Evolutionary conservation across 208 protist species (phyloP).

Genomic region (Acanthamoeba culbertsoni): DNA sequence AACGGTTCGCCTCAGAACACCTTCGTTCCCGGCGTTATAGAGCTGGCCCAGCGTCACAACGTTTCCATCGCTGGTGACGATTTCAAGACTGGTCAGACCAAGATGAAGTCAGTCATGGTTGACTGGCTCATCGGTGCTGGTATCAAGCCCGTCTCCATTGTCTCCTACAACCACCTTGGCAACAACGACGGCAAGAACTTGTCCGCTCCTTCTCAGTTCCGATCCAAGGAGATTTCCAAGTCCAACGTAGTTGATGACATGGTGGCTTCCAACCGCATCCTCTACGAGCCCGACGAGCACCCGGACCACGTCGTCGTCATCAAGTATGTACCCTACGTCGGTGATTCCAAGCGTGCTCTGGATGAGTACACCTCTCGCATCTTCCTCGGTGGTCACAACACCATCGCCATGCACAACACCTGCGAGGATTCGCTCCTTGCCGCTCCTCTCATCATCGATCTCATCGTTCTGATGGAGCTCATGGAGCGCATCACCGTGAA

Average conservation of each 20-base stretch:
- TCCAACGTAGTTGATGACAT: slow-evolving; percentile 99
- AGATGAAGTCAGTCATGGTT: slow-evolving; percentile 98
- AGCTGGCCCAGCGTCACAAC: slow-evolving; percentile 89
- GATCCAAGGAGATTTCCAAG: slow-evolving; percentile 99
- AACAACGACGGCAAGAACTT: slow-evolving; percentile 99
- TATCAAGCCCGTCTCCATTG: slow-evolving; percentile 91
- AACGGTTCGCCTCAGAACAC: slow-evolving; percentile 99
- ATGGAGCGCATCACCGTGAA: slow-evolving; percentile 89
- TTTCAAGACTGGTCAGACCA: slow-evolving; percentile 99
- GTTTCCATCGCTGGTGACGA: slow-evolving; percentile 97
- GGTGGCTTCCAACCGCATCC: slow-evolving; percentile 94
- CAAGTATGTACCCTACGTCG: slow-evolving; percentile 98
- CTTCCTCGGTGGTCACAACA: slow-evolving; percentile 96
- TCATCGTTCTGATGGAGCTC: slow-evolving; percentile 96
- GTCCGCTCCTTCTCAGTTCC: slow-evolving; percentile 93
- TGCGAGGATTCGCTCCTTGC: slow-evolving; percentile 99
- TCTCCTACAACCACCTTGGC: slow-evolving; percentile 97
- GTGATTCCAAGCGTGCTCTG: slow-evolving; percentile 97
- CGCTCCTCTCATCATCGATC: slow-evolving; percentile 97
- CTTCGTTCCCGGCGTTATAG: slow-evolving; percentile 94
- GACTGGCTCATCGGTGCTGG: slow-evolving; percentile 97
- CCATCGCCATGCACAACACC: slow-evolving; percentile 95
- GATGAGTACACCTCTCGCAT: slow-evolving; percentile 99
- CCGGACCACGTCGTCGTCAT: slow-evolving; percentile 99
- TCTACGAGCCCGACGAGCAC: slow-evolving; percentile 92